phyloP scores from a whole-genome alignment of 2,329 filamentous ascomycete genomes.

The Alternaria ventricosa region DNA sequence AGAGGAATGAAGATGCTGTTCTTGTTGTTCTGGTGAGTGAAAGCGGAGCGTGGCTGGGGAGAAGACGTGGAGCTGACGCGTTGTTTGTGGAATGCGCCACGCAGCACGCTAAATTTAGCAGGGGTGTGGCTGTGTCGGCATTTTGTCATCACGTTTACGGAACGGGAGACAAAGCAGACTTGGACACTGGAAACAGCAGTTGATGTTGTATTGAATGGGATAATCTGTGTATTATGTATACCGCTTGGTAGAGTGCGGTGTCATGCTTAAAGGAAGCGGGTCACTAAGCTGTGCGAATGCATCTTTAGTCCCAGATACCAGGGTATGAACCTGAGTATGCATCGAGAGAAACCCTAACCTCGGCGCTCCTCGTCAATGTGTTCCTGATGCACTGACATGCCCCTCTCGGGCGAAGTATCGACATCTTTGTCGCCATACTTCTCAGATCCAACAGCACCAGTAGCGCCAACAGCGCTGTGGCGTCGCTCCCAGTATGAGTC shows the following conservation, averaged over 20 bases:
- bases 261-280: background rate
- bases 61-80: constrained; percentile 22
- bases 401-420: constrained; percentile 28
- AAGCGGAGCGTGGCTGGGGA: constrained; percentile 10
- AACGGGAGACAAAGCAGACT: background rate
- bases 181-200: background rate
- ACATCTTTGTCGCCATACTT: constrained; percentile 27
- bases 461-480: constrained; percentile 24
- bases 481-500: constrained; percentile 35
- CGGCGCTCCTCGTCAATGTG: constrained; percentile 6
- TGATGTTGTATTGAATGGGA: background rate
- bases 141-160: background rate
- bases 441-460: constrained; percentile 12
- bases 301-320: background rate
- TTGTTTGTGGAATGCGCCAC: constrained; percentile 30
- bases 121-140: constrained; percentile 20
- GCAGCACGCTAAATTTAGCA: constrained; percentile 33
- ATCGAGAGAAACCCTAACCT: background rate
- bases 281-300: background rate
- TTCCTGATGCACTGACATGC: constrained; percentile 32
- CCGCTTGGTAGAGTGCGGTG: background rate
- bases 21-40: background rate
- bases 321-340: background rate
- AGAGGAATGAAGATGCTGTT: background rate
- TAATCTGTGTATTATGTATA: background rate